Conservation (phyloP, 1,284 basidiomycete genomes). For the Ganoderma boninense region DNA sequence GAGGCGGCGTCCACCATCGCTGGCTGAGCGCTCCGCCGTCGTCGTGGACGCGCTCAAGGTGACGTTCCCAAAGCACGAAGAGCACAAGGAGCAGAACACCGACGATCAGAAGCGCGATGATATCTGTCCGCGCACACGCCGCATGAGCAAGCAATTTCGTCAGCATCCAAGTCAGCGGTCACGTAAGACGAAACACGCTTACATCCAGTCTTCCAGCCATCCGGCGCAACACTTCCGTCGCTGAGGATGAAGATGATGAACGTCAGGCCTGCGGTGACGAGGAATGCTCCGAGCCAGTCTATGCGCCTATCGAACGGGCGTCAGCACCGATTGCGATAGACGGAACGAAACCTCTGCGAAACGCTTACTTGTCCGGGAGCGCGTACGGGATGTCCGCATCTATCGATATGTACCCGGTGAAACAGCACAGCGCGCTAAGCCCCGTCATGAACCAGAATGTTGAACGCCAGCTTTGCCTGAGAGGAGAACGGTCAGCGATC, state of each 20-base stretch:
- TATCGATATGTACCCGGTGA: slow-evolving; percentile 54
- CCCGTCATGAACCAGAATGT: slow-evolving; percentile 63
- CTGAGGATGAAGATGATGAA: slow-evolving; percentile 84
- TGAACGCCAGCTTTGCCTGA: slow-evolving; percentile 59
- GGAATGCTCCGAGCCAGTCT: slow-evolving; percentile 84
- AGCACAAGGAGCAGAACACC: slow-evolving; percentile 63
- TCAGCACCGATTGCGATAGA: background rate
- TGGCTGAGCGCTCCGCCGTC: slow-evolving; percentile 37
- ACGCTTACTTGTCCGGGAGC: slow-evolving; percentile 51
- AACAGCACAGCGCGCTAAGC: slow-evolving; percentile 48
- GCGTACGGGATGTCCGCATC: slow-evolving; percentile 52
- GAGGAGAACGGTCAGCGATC: background rate
- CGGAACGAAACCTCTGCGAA: too few species aligned
- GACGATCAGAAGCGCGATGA: slow-evolving; percentile 69
- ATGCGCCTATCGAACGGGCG: slow-evolving; percentile 51
- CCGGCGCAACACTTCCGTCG: slow-evolving; percentile 72
- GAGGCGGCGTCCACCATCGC: slow-evolving; percentile 58
- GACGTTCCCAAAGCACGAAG: slow-evolving; percentile 78
- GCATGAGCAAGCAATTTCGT: background rate
- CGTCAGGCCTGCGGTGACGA: slow-evolving; percentile 80
- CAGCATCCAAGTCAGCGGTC: background rate
- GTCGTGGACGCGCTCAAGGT: slow-evolving; percentile 55
- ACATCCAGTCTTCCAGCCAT: slow-evolving; percentile 83
- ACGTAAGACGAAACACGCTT: slow-evolving; percentile 40
- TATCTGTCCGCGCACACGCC: slow-evolving; percentile 47